Base-by-base conservation (phyloP, 2,329 filamentous ascomycete genomes). In the Trichoderma citrinoviride region DNA sequence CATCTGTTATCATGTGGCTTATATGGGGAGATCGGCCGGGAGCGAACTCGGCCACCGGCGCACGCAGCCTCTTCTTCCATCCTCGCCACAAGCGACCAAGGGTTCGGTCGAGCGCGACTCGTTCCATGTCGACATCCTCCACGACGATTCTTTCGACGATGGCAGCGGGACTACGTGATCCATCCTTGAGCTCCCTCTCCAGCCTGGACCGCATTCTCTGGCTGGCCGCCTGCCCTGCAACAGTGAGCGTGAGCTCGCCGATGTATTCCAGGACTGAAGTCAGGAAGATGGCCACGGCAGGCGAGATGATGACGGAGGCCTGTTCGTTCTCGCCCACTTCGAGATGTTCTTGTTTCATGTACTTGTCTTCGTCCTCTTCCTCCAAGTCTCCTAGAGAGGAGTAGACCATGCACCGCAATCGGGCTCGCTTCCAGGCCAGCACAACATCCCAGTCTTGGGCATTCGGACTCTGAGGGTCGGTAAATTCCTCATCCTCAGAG, bases 381-480 rank as follows among this genome's bases (percentile, higher is more conserved):
- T 99, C 96, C 84, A 99, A 88, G 73, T 99, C 94, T 50, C 95
- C 95, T 7, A 99, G 82, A 8, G 95, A 93, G 8, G 93, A 98
- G 76, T 98, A 98, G 23, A 99, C 94, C 95, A 99, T 99, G 76
- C 95, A 97, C 67, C 95, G 87, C 71, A 99, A 80, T 62, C 95
- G 87, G 0, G 93, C 95, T 70, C 95, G 86, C 80, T 96, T 97
- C 93, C 95, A 99, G 19, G 93, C 89, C 64, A 93, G 83, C 74
- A 97, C 91, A n/a, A 96, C 80, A 74, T 98, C 93, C 87, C 94
- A 98, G 70, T 90, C 87, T 2, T 82, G 82, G 12, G 79, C 77
- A 15, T 68, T 58, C 50, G 79, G 77, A 25, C 83, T 82, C 50
- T 85, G 78, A n/a, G 85, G 80, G 15, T 83, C 82, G 6, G 81